phyloP scores from a whole-genome alignment of 2,329 filamentous ascomycete genomes.

The Curvularia sp. region DNA sequence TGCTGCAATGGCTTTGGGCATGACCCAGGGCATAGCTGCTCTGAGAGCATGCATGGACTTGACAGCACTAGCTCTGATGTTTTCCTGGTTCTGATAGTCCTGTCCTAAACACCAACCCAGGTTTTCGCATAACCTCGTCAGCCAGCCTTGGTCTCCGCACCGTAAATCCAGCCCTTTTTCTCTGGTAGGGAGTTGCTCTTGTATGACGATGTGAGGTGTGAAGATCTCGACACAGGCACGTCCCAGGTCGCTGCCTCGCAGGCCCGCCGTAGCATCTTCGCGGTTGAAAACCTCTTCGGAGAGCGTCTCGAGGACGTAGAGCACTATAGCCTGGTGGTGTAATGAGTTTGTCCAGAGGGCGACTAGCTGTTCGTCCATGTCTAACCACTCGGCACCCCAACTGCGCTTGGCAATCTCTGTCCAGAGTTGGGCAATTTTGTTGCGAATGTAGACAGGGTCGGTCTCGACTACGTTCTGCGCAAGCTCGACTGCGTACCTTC shows the following conservation, averaged over 20 bases:
- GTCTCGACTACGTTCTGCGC: conserved; percentile 72
- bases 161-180: conserved; percentile 74
- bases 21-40: conserved; percentile 84
- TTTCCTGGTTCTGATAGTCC: conserved; percentile 68
- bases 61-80: conserved; percentile 73
- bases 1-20: conserved; percentile 78
- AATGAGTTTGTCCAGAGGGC: conserved; percentile 73
- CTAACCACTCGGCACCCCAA: conserved; percentile 92
- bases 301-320: conserved; percentile 86
- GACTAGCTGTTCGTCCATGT: conserved; percentile 87
- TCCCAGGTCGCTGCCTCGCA: conserved; percentile 83
- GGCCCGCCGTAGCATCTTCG: conserved; percentile 83
- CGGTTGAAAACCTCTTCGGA: conserved; percentile 94
- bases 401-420: conserved; percentile 90
- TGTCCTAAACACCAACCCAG: conserved; percentile 75
- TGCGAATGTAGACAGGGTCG: conserved; percentile 84
- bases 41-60: conserved; percentile 80
- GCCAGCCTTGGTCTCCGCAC: conserved; percentile 84
- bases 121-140: conserved; percentile 76
- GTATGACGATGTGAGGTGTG: conserved; percentile 76
- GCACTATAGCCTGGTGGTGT: conserved; percentile 82
- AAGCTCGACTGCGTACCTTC: conserved; percentile 79
- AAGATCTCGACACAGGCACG: conserved; percentile 94
- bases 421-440: conserved; percentile 95
- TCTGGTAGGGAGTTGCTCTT: conserved; percentile 77